Evolutionary conservation across 179 eudicot genomes (phyloP).

Genomic region (Amaranthus tricolor): DNA sequence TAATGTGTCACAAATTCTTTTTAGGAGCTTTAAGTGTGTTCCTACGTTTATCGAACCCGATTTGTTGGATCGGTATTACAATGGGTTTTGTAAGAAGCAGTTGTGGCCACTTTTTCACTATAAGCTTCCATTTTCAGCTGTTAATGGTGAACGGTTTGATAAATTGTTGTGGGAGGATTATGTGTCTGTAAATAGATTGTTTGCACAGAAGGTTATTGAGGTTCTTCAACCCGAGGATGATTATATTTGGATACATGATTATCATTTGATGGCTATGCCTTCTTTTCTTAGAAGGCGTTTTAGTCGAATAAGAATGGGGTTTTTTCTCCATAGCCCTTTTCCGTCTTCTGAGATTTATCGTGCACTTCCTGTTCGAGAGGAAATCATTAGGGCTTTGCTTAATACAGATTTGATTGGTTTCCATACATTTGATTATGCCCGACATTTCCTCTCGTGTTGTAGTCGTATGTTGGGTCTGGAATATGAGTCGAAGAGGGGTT

Average conservation of each 20-base stretch:
- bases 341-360: conserved; percentile 69
- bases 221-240: conserved; percentile 87
- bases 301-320: conserved; percentile 76
- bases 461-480: conserved; percentile 39
- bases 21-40: conserved; percentile 66
- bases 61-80: conserved; percentile 55
- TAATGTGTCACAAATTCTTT: conserved; percentile 63
- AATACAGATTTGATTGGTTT: conserved; percentile 42
- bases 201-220: conserved; percentile 76
- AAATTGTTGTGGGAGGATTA: conserved; percentile 89
- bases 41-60: conserved; percentile 71
- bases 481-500: conserved; percentile 44
- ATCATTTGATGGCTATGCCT: conserved; percentile 83
- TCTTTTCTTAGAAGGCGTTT: conserved; percentile 82
- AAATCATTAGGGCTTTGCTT: conserved; percentile 35
- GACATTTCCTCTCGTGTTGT: conserved; percentile 45
- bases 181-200: conserved; percentile 71
- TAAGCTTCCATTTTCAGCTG: conserved; percentile 77
- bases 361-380: conserved; percentile 40
- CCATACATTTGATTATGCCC: conserved; percentile 43
- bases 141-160: conserved; percentile 73
- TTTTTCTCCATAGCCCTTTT: conserved; percentile 80
- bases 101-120: conserved; percentile 94
- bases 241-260: conserved; percentile 89
- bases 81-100: conserved; percentile 87